Evolutionary conservation across 345 rosid species (phyloP), one percentile per base, ranked within the genome.

Genomic region (Rubroshorea leprosula): DNA sequence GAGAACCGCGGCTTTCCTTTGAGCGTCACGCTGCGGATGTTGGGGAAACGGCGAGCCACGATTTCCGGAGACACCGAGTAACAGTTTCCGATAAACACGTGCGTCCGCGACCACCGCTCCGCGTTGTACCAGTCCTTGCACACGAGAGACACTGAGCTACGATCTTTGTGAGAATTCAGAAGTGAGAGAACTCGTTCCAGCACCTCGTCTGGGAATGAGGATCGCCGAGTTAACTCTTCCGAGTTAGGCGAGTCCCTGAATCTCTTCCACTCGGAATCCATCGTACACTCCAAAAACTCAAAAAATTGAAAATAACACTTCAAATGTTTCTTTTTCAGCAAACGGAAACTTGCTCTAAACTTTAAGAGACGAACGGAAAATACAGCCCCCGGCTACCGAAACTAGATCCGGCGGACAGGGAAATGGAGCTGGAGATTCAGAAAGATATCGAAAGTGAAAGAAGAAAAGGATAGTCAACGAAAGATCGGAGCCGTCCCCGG

Each of bases 1-100:
- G 88, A 72, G 67, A 85, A 85, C 26, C 88, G 68, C 3, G 92
- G 92, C 69, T 82, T 82, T 62, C 92, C 92, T 57, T 85, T 85
- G 22, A 85, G 63, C n/a, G 79, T 78, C 22, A 85, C 78, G 66
- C 84, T 69, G 52, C 76, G 66, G 23, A 85, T 76, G 17, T 60
- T 76, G 4, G 84, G 82, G 57, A 85, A 85, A 55, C 92, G 68
- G 17, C 77, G 75, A 5, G 68, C 74, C 4, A 82, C 72, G 27
- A 78, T 80, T 55, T 75, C 79, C 18, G 92, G 86, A 2, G 86
- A 70, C 22, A 85, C 88, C 0, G 92, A 78, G 69, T 85, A 85
- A 49, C 92, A 85, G 81, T 85, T 85, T 0, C 88, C 88, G 51
- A 85, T 82, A 62, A 82, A 82, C 19, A 85, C 80, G 55, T 65